These are phyloP conservation scores for Botrytis hyacinthi DNA, from an alignment of 2,329 filamentous ascomycete species.

Conservation along the genomic window DNA sequence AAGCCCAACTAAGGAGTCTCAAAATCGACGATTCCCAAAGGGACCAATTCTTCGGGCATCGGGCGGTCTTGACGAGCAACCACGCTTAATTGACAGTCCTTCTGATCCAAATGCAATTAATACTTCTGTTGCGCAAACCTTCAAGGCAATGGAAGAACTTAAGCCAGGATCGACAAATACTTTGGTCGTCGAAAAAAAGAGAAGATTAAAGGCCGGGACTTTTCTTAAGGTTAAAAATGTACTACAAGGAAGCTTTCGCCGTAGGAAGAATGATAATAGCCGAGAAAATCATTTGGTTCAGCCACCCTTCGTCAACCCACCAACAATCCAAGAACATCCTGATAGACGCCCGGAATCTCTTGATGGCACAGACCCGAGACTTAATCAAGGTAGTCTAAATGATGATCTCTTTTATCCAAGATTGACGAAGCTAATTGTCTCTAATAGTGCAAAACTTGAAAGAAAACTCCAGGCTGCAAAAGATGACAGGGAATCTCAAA, in stretches of 20 bases:
- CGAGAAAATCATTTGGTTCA: conserved; percentile 25
- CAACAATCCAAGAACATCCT: conserved; percentile 19
- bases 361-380: conserved; percentile 25
- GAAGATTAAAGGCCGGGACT: conserved; percentile 28
- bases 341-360: conserved; percentile 7
- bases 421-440: not conserved
- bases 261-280: conserved; percentile 22
- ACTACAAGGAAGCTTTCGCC: conserved; percentile 26
- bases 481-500: not conserved
- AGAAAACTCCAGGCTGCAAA: not conserved
- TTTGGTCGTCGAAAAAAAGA: conserved; percentile 25
- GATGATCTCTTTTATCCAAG: not conserved
- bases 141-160: conserved; percentile 1
- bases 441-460: not conserved
- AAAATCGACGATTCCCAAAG: not conserved
- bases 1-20: not conserved
- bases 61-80: not conserved
- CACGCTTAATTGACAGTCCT: not conserved
- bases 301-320: conserved; percentile 18
- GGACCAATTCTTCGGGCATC: not conserved
- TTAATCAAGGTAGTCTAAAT: conserved; percentile 29
- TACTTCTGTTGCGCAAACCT: conserved; percentile 3
- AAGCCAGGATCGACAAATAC: conserved; percentile 16
- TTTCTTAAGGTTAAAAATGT: conserved; percentile 28
- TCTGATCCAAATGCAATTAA: conserved; percentile 17